Base-by-base conservation (phyloP, 352 stramenopile genomes). In the Globisporangium camurandrum region DNA sequence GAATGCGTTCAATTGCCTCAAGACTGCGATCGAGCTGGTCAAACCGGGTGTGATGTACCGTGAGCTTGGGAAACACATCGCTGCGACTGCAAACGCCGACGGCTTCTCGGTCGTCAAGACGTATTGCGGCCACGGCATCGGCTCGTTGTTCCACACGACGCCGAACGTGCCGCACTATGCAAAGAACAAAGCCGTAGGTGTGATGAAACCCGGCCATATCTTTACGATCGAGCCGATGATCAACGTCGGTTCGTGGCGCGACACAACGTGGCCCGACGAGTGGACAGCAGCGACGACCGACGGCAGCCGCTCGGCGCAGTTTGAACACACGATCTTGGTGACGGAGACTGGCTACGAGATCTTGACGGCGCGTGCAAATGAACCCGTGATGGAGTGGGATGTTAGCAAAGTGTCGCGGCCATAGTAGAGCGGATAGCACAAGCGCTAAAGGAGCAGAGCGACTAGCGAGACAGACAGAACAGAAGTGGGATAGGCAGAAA, bases 191-290 rank as follows among this genome's bases (percentile, higher is more conserved):
- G 91, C 95, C 23, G 75, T 92, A 37, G 97, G 96, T 30, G 93
- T 98, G 22, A 98, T 99, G 91, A 97, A 97, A 57, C 84, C 88
- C 3, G 96, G 96, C 24, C 94, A 98, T 74, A 96, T 98, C 39
- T 99, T 99, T 70, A 99, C 97, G 0, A 98, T 99, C 50, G 97
- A 99, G 64, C 97, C 96, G 9, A 99, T 99, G 97, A 98, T 99
- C 62, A 99, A 99, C 71, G 68, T 97, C n/a, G 96, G 75, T 20
- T 71, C 72, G 54, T 88, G 81, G 87, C 63, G 92, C 86, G 83
- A 90, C 59, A 61, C 80, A 61, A 97, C 86, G 5, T 99, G 96
- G 96, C 89, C 88, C 17, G 97, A 99, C 65, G 95, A 98, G 58
- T 99, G 97, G 97, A 99, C 96, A 23, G 89, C 87, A 12, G 92